These are phyloP conservation scores for Mortierella sp. DNA, from an alignment of 371 early-diverging fungal species.

Conservation along the genomic window DNA sequence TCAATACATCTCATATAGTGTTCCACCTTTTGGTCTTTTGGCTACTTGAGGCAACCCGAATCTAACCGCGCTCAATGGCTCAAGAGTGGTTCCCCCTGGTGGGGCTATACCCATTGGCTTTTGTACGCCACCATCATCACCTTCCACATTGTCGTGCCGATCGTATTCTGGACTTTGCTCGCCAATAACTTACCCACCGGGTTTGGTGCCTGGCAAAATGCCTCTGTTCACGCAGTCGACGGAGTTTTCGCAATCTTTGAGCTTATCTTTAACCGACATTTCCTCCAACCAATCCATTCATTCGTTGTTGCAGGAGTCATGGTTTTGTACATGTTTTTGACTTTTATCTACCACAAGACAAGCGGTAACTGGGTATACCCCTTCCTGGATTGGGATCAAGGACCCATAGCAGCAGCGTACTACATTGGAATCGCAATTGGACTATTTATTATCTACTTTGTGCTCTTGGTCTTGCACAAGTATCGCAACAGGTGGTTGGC, in stretches of 20 bases:
- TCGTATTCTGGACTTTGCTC: conserved; percentile 67
- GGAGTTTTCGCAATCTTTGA: conserved; percentile 65
- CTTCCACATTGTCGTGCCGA: conserved; percentile 64
- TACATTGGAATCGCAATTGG: conserved; percentile 61
- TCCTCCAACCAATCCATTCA: conserved; percentile 58
- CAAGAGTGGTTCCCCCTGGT: conserved; percentile 37
- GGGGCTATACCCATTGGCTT: conserved; percentile 43
- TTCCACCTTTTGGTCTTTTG: conserved; percentile 43
- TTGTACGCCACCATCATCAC: conserved; percentile 36
- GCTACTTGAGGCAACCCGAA: conserved; percentile 37
- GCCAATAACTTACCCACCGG: neutral
- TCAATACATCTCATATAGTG: conserved; percentile 13
- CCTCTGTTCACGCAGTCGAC: conserved; percentile 66
- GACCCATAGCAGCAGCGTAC: conserved; percentile 58
- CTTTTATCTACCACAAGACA: conserved; percentile 62
- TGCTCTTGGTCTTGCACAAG: conserved; percentile 59
- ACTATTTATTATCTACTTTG: conserved; percentile 58
- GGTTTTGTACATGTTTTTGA: conserved; percentile 63
- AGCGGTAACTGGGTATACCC: conserved; percentile 67
- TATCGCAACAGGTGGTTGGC: conserved; percentile 44
- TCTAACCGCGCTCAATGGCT: conserved; percentile 33
- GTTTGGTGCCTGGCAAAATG: conserved; percentile 57
- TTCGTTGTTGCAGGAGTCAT: conserved; percentile 57
- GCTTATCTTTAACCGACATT: conserved; percentile 65
- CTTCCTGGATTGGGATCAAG: conserved; percentile 66